Conservation (phyloP, 148 eudicot genomes). For the Diospyros lotus region DNA sequence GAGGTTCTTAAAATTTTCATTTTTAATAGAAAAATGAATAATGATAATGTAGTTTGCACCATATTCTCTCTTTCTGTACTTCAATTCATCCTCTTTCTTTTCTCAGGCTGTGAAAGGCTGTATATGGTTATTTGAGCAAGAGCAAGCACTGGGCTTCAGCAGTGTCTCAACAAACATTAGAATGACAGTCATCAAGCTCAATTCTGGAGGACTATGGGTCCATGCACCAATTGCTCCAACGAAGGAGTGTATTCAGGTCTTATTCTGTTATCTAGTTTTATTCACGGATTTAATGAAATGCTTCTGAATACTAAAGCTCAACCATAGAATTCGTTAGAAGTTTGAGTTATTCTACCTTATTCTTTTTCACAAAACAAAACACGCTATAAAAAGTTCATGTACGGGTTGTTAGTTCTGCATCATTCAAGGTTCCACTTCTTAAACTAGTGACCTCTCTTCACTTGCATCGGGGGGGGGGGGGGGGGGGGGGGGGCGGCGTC, state of each 20-base stretch:
- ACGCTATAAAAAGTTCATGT: background rate
- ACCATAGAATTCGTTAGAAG: background rate
- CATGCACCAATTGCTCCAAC: slow-evolving; percentile 99
- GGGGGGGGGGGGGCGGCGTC: too few species aligned
- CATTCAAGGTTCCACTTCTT: background rate
- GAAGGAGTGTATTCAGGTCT: slow-evolving; percentile 90
- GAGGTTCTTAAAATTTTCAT: slow-evolving; percentile 1
- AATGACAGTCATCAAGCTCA: slow-evolving; percentile 97
- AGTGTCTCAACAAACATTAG: slow-evolving; percentile 94
- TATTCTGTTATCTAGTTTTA: slow-evolving; percentile 2
- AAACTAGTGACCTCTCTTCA: background rate
- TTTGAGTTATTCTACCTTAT: background rate
- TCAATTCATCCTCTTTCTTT: slow-evolving; percentile 8
- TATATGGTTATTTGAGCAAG: slow-evolving; percentile 97
- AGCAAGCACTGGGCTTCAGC: slow-evolving; percentile 97
- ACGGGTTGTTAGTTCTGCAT: background rate
- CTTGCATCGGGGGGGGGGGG: background rate
- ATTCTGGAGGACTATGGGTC: slow-evolving; percentile 94
- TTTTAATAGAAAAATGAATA: background rate
- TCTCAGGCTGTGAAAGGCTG: slow-evolving; percentile 69
- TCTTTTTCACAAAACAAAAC: background rate
- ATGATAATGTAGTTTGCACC: background rate
- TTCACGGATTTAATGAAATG: background rate
- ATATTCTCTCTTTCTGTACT: background rate
- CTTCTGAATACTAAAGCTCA: background rate